Evolutionary conservation across 2,329 filamentous ascomycete genomes (phyloP).

Genomic region (Diaporthe capsici): DNA sequence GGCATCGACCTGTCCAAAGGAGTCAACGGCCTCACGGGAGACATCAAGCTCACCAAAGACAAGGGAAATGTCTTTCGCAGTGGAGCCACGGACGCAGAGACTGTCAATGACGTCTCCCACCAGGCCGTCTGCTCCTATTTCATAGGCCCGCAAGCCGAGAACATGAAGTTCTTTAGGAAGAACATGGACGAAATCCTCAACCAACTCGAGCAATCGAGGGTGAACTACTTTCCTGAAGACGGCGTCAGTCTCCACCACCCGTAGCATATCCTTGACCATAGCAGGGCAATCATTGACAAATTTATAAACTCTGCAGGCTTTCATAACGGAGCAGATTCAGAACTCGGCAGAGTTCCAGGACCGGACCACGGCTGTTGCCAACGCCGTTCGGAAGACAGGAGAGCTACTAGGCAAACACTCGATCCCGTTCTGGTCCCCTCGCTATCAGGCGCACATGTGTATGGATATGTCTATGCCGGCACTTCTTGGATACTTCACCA

Average conservation of each 20-base stretch:
- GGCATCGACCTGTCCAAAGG: constrained; percentile 22
- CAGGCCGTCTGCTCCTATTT: constrained; percentile 43
- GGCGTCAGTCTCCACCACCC: constrained; percentile 46
- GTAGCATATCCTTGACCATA: constrained; percentile 3
- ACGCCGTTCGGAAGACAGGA: constrained; percentile 53
- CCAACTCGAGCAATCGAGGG: constrained; percentile 56
- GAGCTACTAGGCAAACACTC: constrained; percentile 57
- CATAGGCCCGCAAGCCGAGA: constrained; percentile 43
- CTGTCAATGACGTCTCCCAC: constrained; percentile 34
- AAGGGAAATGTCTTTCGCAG: constrained; percentile 34
- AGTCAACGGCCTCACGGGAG: constrained; percentile 13
- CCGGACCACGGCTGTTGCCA: constrained; percentile 46
- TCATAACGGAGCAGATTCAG: constrained; percentile 54
- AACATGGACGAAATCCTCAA: constrained; percentile 58
- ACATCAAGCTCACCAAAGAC: constrained; percentile 27
- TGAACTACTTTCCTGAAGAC: constrained; percentile 47
- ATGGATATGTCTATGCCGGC: constrained; percentile 59
- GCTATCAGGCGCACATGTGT: constrained; percentile 63
- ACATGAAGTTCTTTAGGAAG: constrained; percentile 41
- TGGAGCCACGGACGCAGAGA: background rate
- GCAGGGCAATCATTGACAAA: constrained; percentile 40
- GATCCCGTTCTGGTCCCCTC: constrained; percentile 62
- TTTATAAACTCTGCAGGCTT: constrained; percentile 43
- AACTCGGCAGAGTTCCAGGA: constrained; percentile 51
- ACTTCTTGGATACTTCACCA: constrained; percentile 62